A percentile compares a stretch with the other conserved stretches of the same genome.
Evolutionary conservation across 768 basidiomycete genomes (phyloP).

Genomic region (Dendrothele bispora): DNA sequence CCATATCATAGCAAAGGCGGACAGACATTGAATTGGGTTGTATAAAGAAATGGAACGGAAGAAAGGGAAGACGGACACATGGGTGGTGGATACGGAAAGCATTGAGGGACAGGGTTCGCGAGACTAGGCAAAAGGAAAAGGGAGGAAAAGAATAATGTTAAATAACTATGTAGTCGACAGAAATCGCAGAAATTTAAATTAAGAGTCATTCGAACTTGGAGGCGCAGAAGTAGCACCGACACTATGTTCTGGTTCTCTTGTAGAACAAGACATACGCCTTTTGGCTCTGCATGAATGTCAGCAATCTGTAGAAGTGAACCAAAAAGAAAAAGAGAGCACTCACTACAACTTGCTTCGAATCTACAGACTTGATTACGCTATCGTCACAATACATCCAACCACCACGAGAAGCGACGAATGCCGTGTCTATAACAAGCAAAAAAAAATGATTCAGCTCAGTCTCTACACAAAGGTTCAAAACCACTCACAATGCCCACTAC

Average conservation of each 20-base stretch:
- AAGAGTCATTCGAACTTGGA: not conserved
- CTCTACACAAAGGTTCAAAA: not conserved
- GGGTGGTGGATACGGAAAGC: too few species aligned
- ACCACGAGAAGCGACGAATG: conserved; percentile 82
- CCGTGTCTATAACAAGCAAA: conserved; percentile 66
- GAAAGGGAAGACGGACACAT: too few species aligned
- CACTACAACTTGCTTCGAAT: conserved; percentile 83
- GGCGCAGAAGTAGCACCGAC: not conserved
- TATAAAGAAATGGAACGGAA: too few species aligned
- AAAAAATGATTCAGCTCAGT: conserved; percentile 3
- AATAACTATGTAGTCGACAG: conserved; percentile 27
- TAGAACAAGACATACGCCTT: conserved; percentile 86
- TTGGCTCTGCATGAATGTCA: conserved; percentile 32
- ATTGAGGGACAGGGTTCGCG: too few species aligned
- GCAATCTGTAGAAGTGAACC: not conserved
- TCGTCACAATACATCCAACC: conserved; percentile 96
- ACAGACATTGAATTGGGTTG: too few species aligned
- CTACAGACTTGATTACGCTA: conserved; percentile 74
- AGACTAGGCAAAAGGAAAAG: conserved; percentile 14
- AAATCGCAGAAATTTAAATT: not conserved
- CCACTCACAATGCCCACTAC: conserved; percentile 91
- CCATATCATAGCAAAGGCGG: too few species aligned
- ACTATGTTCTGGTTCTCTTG: conserved; percentile 49
- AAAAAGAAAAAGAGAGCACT: conserved; percentile 25
- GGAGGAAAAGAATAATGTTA: conserved; percentile 22